Base-by-base conservation (phyloP, 768 basidiomycete species). In the Tephrocybe sp. region DNA sequence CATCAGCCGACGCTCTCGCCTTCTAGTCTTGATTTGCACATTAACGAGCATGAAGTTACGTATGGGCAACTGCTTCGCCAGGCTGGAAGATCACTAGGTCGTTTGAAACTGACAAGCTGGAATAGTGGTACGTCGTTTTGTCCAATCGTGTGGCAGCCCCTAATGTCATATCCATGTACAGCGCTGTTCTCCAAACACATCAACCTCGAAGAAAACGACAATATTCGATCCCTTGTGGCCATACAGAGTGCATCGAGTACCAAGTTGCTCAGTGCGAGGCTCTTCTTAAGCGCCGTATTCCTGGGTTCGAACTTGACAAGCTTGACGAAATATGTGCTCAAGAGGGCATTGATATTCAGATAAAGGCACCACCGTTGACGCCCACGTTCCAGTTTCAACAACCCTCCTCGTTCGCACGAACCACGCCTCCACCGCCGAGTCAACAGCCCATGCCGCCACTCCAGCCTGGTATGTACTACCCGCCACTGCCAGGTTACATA, bases 241-340 rank as follows among this genome's bases (percentile, higher is more conserved):
- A 92, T 67, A 86, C 88, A 0, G 90, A 92, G 63, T 86, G 78
- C 53, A 69, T 93, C 65, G 91, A 93, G 72, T 80, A 82, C 56
- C 86, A 89, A 71, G 79, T 93, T 42, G 73, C 79, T 0, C 87
- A 89, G 55, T 92, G 89, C 60, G 82, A 84, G 53, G 84, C 84
- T n/a, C 82, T 93, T 37, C 80, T 93, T 60, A 88, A 88, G 68
- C 82, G 80, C 18, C 82, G 81, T 58, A 73, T 84, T 46, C 83
- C 85, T 0, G 80, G 76, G 52, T 92, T 91, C 64, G 74, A 75
- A 35, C 71, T 89, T 45, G 78, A 80, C 1, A 77, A 75, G 55
- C 72, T 92, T 61, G 86, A 92, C 19, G 82, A 83, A 0, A 68
- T 83, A 40, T 74, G 84, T 44, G 74, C 71, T 6, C 73, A 84